phyloP scores from a whole-genome alignment of 495 filamentous ascomycete genomes.

The Penicillium manginii region DNA sequence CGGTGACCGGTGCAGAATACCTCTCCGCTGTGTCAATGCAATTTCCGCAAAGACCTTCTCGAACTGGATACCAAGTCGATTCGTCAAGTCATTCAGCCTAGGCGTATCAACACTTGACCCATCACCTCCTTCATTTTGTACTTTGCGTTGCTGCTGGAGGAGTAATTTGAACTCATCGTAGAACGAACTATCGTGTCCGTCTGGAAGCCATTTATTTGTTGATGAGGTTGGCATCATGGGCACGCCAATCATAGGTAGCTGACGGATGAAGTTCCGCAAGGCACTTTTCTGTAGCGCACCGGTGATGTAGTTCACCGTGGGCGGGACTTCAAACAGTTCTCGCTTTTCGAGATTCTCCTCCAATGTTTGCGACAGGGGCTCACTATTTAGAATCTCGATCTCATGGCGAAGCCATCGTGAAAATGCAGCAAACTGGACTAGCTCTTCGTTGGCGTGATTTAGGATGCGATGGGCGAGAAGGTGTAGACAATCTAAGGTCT shows the following conservation, averaged over 20 bases:
- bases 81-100: constrained; percentile 55
- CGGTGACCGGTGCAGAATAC: constrained; percentile 56
- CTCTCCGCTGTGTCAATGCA: constrained; percentile 59
- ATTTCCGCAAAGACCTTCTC: constrained; percentile 60
- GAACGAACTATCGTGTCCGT: constrained; percentile 47
- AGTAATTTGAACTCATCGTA: constrained; percentile 51
- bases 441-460: constrained; percentile 71
- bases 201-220: constrained; percentile 44
- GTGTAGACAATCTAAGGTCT: constrained; percentile 73
- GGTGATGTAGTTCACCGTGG: constrained; percentile 55
- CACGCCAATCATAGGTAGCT: constrained; percentile 45
- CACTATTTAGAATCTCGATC: constrained; percentile 64
- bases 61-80: constrained; percentile 55
- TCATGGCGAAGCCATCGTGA: constrained; percentile 84
- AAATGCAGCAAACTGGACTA: constrained; percentile 77
- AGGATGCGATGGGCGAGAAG: constrained; percentile 77
- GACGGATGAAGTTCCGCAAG: constrained; percentile 48
- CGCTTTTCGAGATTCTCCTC: constrained; percentile 53
- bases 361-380: constrained; percentile 48
- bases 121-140: constrained; percentile 25
- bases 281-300: constrained; percentile 54
- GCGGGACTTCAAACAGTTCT: constrained; percentile 49
- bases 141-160: constrained; percentile 36
- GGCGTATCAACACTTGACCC: constrained; percentile 43
- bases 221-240: constrained; percentile 25